Conservation (phyloP, 2,329 filamentous ascomycete genomes). For the Botrytis galanthina region DNA sequence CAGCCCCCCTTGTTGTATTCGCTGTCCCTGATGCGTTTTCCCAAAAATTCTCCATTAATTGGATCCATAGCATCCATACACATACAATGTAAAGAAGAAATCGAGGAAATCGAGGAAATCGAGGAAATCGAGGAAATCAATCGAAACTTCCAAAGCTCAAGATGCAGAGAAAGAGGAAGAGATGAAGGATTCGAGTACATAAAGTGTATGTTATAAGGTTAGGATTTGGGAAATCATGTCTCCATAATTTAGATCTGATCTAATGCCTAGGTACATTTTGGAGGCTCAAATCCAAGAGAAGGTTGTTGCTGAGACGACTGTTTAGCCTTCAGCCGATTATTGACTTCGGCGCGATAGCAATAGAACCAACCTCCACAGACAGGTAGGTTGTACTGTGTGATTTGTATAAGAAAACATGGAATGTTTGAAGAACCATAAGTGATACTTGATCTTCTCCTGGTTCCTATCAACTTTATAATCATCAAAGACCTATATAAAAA, state of each 20-base stretch:
- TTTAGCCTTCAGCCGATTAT: slow-evolving; percentile 10
- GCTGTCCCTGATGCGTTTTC: slow-evolving; percentile 4
- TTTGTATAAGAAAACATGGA: neutral
- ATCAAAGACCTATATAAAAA: slow-evolving; percentile 9
- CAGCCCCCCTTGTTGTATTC: neutral
- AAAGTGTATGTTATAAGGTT: neutral
- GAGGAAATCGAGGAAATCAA: neutral
- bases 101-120: neutral
- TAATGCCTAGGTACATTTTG: neutral
- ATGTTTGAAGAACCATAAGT: neutral
- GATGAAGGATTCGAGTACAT: neutral
- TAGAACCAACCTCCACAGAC: neutral
- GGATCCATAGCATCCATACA: neutral
- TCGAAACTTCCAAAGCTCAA: neutral
- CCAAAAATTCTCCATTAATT: neutral
- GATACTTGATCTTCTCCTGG: neutral
- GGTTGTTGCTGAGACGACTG: slow-evolving; percentile 17
- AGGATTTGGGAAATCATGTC: neutral
- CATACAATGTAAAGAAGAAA: too few species aligned
- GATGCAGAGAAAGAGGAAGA: neutral
- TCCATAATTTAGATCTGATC: neutral
- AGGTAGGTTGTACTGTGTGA: neutral
- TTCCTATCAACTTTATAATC: neutral
- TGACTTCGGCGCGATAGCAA: slow-evolving; percentile 11
- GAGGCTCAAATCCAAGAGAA: neutral